Percentiles rank a stretch among this genome's conserved stretches.
Conservation (phyloP, 2,329 filamentous ascomycete species). For the Cordyceps cateniannulata region DNA sequence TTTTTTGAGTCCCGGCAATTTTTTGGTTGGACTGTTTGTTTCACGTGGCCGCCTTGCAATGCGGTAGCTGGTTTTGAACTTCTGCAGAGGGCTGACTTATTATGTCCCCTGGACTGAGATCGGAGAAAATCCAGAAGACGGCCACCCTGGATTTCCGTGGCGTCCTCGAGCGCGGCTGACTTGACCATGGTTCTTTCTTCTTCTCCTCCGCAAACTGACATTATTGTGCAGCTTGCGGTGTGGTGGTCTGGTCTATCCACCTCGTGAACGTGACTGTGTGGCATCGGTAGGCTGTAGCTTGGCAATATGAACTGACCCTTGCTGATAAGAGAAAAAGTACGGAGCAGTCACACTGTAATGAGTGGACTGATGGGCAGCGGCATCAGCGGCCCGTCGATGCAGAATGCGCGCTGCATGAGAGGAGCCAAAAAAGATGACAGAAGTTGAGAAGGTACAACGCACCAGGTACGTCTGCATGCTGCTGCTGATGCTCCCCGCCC, state of each 20-base stretch:
- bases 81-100: not conserved
- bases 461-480: slow-evolving; percentile 2
- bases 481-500: slow-evolving; percentile 2
- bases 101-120: not conserved
- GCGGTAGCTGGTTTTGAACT: not conserved
- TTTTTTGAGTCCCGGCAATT: not conserved
- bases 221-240: not conserved
- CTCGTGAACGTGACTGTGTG: not conserved
- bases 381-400: slow-evolving; percentile 9
- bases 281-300: not conserved
- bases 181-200: not conserved
- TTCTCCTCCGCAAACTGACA: not conserved
- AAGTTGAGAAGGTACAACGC: not conserved
- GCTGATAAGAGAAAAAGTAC: not conserved
- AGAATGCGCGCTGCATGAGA: slow-evolving; percentile 3
- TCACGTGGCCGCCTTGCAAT: slow-evolving; percentile 7
- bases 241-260: not conserved
- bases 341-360: not conserved
- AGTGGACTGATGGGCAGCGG: not conserved
- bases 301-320: not conserved
- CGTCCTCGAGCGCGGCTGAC: not conserved
- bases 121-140: not conserved
- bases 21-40: not conserved
- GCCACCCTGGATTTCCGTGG: not conserved
- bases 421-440: not conserved